Evolutionary conservation across 2,329 filamentous ascomycete genomes (phyloP), one percentile per base, ranked within the genome.

Genomic region (Fusarium odoratissimum): DNA sequence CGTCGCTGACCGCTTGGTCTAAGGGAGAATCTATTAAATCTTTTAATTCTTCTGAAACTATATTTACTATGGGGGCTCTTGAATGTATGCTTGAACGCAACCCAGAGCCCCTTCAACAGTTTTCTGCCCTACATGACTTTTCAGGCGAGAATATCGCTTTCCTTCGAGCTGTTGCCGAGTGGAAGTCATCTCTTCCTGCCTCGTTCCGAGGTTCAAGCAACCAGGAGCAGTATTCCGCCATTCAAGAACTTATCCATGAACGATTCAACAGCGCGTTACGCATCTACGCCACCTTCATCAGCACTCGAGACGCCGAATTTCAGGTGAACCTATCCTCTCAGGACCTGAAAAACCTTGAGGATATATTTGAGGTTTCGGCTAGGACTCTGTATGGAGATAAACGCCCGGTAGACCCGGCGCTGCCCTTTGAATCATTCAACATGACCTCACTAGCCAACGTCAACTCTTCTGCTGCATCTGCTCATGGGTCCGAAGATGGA

Each of bases 71-170:
- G 87, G 83, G 85, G 45, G 89, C 90, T 0, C 85, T 93, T 7
- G 90, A 92, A 63, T 84, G 87, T 65, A 87, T 89, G 6, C 82
- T 93, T 1, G 81, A 85, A 38, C 83, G 85, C 59, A 90, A 91
- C 76, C 87, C 89, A 0, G 82, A 84, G 2, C 87, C 88, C 1
- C 84, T 93, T 0, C 88, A 91, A 63, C 80, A 88, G 54, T 93
- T 91, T 77, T 90, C 91, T 0, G 90, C 90, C 0, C 82, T 88
- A 4, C 85, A 86, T 44, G 91, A 93, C 72, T 92, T 92, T 77
- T 92, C 90, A 0, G 91, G 90, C 25, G 91, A 93, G 78, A 93
- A 93, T 75, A 90, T 93, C 71, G 87, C 90, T 38, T 93, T 93
- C 77, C 82, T 93, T 5, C 89, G 85, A 13, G 82, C 84, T n/a